A percentile compares a stretch with the other conserved stretches of the same genome.
These are phyloP conservation scores for Clausena lansium DNA, from an alignment of 345 rosid genomes.

Conservation along the genomic window DNA sequence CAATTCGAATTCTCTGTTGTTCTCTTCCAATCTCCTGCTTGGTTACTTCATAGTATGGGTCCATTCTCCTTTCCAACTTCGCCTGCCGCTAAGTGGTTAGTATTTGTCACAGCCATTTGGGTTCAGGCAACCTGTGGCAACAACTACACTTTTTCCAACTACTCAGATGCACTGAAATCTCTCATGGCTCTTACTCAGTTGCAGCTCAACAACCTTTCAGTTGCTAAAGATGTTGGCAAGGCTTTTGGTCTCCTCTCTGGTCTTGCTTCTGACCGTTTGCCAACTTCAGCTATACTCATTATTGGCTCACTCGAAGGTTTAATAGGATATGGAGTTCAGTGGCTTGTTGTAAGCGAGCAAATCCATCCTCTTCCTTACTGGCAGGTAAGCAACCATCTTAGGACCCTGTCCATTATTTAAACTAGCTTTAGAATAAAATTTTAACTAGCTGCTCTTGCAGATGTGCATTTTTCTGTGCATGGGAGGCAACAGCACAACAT, in stretches of 20 bases:
- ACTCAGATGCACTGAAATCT: constrained; percentile 77
- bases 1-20: not conserved
- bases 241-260: constrained; percentile 96
- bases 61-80: not conserved
- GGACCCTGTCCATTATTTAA: not conserved
- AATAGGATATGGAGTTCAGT: constrained; percentile 83
- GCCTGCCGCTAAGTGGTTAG: constrained; percentile 70
- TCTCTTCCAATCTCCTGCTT: not conserved
- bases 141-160: constrained; percentile 89
- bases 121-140: constrained; percentile 89
- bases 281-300: constrained; percentile 63
- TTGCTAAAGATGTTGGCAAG: constrained; percentile 90
- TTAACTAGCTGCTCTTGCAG: constrained; percentile 5
- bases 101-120: constrained; percentile 95
- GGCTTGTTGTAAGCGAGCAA: constrained; percentile 76
- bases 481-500: constrained; percentile 97
- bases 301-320: constrained; percentile 83
- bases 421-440: not conserved
- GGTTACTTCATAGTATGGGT: not conserved
- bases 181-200: constrained; percentile 87
- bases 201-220: constrained; percentile 76
- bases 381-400: constrained; percentile 28
- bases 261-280: constrained; percentile 71
- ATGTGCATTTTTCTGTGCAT: constrained; percentile 79
- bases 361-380: constrained; percentile 76